Percentiles rank a stretch among this genome's conserved stretches.
phyloP scores from a whole-genome alignment of 31 red algal genomes.

The Asparagopsis taxiformis region DNA sequence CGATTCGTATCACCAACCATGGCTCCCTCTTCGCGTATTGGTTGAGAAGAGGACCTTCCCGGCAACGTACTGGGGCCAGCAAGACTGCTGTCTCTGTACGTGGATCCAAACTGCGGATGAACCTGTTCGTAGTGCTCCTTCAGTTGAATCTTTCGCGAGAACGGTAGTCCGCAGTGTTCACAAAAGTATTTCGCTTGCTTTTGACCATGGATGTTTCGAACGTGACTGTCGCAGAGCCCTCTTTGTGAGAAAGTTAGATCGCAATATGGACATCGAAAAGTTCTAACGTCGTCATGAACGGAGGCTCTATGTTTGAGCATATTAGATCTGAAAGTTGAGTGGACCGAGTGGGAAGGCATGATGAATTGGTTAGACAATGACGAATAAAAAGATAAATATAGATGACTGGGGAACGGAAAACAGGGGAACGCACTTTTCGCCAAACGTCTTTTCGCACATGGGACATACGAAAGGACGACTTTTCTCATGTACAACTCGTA shows the following conservation, averaged over 20 bases:
- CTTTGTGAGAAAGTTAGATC: conserved; percentile 40
- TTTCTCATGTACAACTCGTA: conserved; percentile 84
- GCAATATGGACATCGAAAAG: conserved; percentile 60
- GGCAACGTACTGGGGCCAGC: not conserved
- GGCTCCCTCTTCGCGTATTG: not conserved
- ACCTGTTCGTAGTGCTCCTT: conserved; percentile 58
- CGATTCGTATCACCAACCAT: not conserved
- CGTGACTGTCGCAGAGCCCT: conserved; percentile 53
- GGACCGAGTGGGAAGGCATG: no score
- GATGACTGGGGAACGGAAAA: no score
- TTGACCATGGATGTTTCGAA: conserved; percentile 44
- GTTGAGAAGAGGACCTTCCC: not conserved
- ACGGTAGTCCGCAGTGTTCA: conserved; percentile 64
- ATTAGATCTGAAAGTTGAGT: conserved; percentile 24
- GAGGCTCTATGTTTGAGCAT: conserved; percentile 66
- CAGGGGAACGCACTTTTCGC: conserved; percentile 45
- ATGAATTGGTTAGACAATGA: no score
- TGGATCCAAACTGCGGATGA: conserved; percentile 34
- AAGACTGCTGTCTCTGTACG: conserved; percentile 4
- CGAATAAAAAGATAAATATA: no score
- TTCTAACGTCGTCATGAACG: conserved; percentile 68
- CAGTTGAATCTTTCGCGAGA: conserved; percentile 45
- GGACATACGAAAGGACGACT: conserved; percentile 65
- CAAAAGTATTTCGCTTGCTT: conserved; percentile 82
- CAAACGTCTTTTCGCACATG: conserved; percentile 69